Base-by-base conservation (phyloP, 148 eudicot species). In the Vaccinium darrowii region DNA sequence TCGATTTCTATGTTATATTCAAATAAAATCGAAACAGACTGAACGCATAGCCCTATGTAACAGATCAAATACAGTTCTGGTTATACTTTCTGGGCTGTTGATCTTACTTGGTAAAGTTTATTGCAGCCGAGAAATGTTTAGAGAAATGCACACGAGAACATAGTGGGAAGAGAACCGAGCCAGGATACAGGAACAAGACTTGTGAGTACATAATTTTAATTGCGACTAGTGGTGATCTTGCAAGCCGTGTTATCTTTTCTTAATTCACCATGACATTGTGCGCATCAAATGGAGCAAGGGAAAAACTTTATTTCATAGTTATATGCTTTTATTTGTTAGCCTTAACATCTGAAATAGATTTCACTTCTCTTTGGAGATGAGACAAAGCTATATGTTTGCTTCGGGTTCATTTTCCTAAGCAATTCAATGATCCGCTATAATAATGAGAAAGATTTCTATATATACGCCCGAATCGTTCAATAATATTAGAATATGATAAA, bases 141-240 rank as follows among this genome's bases (percentile, higher is more conserved):
- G 94, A 88, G 98, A 95, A 84, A 90, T 81, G 90, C 95, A 93
- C 23, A 96, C 96, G 18, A 95, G 94, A 87, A 65, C 89, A 84
- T 95, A 96, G 98, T 95, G 98, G 98, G 98, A 93, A 91, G 92
- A 90, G 86, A 93, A 95, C 91, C 90, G 92, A 89, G 95, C 94
- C 80, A 89, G 98, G 86, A 95, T 95, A 82, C 98, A 95, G 85
- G 92, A 95, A 86, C 97, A 96, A 58, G 95, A 96, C 87, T 90
- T 96, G 90, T 94, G 92, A 96, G 83, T 58, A 80, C n/a, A 76
- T 36, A 27, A 72, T 60, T 13, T 72, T 30, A 33, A 53, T 76
- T 79, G 27, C 8, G 7, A 49, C 36, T 36, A 49, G 79, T 21
- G 10, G 76, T 82, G 77, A 67, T 49, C 84, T 51, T 71, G 19